These are phyloP conservation scores for Backusella westeae DNA, from an alignment of 192 early-diverging fungal species.

Conservation along the genomic window DNA sequence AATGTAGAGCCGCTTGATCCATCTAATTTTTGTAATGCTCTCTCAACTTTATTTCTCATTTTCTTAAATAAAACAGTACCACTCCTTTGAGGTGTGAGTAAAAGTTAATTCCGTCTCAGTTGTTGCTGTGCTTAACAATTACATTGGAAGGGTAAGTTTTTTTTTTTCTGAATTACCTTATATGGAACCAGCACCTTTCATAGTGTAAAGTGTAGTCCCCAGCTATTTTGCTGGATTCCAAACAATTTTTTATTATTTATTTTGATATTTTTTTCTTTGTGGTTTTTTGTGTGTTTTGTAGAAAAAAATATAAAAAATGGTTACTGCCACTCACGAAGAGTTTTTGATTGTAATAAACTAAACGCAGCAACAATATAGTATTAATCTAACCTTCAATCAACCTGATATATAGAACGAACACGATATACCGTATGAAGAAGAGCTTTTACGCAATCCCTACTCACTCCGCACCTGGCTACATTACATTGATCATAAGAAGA, in stretches of 20 bases:
- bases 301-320: neutral
- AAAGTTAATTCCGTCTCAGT: no score
- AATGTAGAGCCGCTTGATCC: no score
- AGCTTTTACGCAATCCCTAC: conserved; percentile 64
- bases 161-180: no score
- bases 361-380: neutral
- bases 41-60: no score
- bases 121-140: no score
- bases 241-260: conserved; percentile 2
- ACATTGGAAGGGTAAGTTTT: no score
- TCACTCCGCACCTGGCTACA: conserved; percentile 81
- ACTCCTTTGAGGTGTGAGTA: no score
- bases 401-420: conserved; percentile 43
- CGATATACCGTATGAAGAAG: conserved; percentile 69
- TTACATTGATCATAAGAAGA: conserved; percentile 86
- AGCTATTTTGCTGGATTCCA: no score
- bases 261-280: neutral
- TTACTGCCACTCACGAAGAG: neutral
- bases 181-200: no score
- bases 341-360: conserved; percentile 11
- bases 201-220: no score
- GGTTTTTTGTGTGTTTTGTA: neutral
- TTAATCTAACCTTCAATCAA: neutral
- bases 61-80: no score
- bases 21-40: no score